phyloP scores from a whole-genome alignment of 1,284 basidiomycete genomes.

The Trametes polyzona region DNA sequence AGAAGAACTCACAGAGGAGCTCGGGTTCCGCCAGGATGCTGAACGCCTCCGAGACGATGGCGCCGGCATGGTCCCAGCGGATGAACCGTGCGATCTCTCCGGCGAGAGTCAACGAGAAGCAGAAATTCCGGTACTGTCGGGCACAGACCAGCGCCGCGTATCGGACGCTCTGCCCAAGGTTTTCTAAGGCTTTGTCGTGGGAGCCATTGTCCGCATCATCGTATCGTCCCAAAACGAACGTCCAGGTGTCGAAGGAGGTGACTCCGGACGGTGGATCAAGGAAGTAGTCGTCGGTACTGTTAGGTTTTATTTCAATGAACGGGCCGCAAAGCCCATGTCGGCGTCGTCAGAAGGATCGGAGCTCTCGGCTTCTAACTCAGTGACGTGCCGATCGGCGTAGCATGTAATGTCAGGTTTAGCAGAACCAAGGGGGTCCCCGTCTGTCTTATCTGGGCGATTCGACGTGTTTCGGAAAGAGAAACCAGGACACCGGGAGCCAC shows the following conservation, averaged over 20 bases:
- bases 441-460: neutral
- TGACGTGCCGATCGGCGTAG: neutral
- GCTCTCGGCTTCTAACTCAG: neutral
- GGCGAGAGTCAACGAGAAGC: conserved; percentile 10
- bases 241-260: neutral
- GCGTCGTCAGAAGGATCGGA: neutral
- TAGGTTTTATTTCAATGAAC: neutral
- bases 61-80: conserved; percentile 18
- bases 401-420: conserved; percentile 13
- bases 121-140: conserved; percentile 14
- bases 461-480: conserved; percentile 14
- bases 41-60: conserved; percentile 12
- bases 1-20: conserved; percentile 18
- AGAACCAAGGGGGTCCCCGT: neutral
- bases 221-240: neutral
- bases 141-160: conserved; percentile 8
- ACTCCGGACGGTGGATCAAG: too few species aligned
- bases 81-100: conserved; percentile 5
- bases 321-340: neutral
- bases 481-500: conserved; percentile 7
- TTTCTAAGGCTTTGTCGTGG: neutral
- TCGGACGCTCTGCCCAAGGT: conserved; percentile 14
- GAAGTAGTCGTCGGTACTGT: neutral
- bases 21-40: conserved; percentile 10
- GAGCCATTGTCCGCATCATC: neutral